Conservation (phyloP, 768 basidiomycete genomes). For the Calocybe cyanea region DNA sequence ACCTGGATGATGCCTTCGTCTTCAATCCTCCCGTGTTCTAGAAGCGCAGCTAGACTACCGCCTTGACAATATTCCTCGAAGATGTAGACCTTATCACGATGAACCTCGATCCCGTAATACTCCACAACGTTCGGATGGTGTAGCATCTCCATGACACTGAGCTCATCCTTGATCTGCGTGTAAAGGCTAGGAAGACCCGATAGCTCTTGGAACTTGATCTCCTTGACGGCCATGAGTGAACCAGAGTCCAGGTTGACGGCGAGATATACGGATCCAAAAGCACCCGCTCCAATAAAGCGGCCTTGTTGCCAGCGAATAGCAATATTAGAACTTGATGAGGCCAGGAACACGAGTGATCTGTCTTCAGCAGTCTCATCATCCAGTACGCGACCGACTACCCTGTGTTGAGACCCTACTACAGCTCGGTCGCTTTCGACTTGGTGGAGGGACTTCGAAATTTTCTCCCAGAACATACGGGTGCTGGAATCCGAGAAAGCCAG, state of each 20-base stretch:
- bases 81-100: constrained; percentile 97
- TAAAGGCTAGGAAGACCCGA: constrained; percentile 85
- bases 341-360: constrained; percentile 88
- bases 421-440: constrained; percentile 65
- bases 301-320: constrained; percentile 98
- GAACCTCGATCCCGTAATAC: constrained; percentile 98
- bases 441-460: constrained; percentile 52
- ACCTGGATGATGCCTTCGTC: constrained; percentile 95
- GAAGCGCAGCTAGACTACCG: constrained; percentile 81
- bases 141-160: constrained; percentile 96
- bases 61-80: constrained; percentile 99
- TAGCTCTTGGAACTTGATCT: constrained; percentile 95
- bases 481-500: constrained; percentile 56
- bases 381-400: constrained; percentile 84
- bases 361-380: constrained; percentile 94
- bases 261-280: constrained; percentile 98
- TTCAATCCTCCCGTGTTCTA: constrained; percentile 93
- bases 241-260: constrained; percentile 96
- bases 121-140: constrained; percentile 98
- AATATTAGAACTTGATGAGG: constrained; percentile 93
- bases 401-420: constrained; percentile 61
- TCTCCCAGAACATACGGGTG: constrained; percentile 76
- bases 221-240: constrained; percentile 98
- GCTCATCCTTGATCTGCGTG: constrained; percentile 92
- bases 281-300: constrained; percentile 96